Conservation (phyloP, 192 early-diverging fungal genomes). For the Linderina pennispora region DNA sequence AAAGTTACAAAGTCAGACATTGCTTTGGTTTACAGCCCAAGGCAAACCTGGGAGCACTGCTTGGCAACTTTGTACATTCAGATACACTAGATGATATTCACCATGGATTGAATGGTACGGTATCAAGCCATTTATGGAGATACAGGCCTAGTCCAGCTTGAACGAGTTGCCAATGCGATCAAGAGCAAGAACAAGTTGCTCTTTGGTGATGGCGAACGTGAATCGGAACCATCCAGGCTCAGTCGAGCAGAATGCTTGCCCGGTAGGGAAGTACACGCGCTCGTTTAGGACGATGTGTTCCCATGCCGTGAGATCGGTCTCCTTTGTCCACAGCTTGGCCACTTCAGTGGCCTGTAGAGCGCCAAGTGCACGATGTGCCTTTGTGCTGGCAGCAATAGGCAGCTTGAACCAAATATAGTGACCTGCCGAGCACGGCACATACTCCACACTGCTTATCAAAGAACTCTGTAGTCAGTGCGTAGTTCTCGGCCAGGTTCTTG, state of each 20-base stretch:
- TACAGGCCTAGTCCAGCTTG: background rate
- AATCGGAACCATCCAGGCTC: conserved; percentile 63
- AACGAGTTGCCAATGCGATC: conserved; percentile 38
- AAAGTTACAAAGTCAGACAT: no score
- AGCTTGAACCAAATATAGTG: conserved; percentile 63
- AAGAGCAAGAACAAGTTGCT: conserved; percentile 45
- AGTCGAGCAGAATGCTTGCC: conserved; percentile 56
- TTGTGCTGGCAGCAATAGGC: conserved; percentile 14
- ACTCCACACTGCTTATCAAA: conserved; percentile 49
- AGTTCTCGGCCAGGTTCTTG: conserved; percentile 47
- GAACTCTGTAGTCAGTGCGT: conserved; percentile 29
- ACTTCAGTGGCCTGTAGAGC: conserved; percentile 1
- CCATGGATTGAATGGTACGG: no score
- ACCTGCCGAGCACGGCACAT: conserved; percentile 57
- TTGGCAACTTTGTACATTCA: no score
- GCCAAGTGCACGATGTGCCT: conserved; percentile 39
- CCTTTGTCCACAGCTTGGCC: conserved; percentile 14
- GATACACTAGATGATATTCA: no score
- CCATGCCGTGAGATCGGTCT: conserved; percentile 51
- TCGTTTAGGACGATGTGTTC: conserved; percentile 37
- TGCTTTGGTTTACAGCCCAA: no score
- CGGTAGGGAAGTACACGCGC: conserved; percentile 63
- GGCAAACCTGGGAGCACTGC: no score
- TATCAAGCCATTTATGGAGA: no score
- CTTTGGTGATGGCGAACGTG: conserved; percentile 50